phyloP scores from a whole-genome alignment of 305 asterid genomes.

The Nicotiana rustica region DNA sequence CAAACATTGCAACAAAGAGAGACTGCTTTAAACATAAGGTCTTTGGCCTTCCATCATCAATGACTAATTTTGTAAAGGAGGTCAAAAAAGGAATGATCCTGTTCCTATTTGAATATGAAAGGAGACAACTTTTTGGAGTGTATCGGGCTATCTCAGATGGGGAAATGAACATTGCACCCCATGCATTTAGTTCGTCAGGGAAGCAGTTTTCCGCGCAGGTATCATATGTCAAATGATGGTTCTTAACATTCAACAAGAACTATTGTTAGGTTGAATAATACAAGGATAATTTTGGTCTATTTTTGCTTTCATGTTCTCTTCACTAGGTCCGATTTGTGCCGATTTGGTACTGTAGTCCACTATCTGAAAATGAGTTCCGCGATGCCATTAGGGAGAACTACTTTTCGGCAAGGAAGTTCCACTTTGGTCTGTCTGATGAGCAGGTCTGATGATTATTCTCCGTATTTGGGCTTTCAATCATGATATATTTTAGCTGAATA shows the following conservation, averaged over 20 bases:
- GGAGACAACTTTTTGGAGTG: conserved; percentile 79
- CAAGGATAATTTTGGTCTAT: conserved; percentile 20
- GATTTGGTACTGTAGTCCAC: conserved; percentile 78
- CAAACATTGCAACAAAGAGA: conserved; percentile 57
- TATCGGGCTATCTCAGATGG: conserved; percentile 82
- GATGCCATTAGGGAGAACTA: conserved; percentile 78
- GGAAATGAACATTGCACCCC: conserved; percentile 62
- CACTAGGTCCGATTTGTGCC: conserved; percentile 69
- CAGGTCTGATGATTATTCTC: conserved; percentile 61
- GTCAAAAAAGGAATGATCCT: conserved; percentile 78
- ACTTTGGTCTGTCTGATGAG: conserved; percentile 67
- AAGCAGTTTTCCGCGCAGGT: conserved; percentile 78
- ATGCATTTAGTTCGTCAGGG: conserved; percentile 62
- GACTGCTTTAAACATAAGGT: conserved; percentile 63
- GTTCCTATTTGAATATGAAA: conserved; percentile 79
- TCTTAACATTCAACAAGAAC: neutral
- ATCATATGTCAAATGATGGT: conserved; percentile 32
- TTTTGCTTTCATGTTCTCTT: conserved; percentile 37
- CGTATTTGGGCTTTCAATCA: neutral
- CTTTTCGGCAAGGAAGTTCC: conserved; percentile 66
- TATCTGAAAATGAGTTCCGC: conserved; percentile 67
- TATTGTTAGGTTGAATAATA: conserved; percentile 19
- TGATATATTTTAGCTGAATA: neutral
- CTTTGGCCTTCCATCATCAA: conserved; percentile 69
- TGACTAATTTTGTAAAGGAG: conserved; percentile 62